Conservation (phyloP, 2,329 filamentous ascomycete genomes). For the Penicillium sp. region DNA sequence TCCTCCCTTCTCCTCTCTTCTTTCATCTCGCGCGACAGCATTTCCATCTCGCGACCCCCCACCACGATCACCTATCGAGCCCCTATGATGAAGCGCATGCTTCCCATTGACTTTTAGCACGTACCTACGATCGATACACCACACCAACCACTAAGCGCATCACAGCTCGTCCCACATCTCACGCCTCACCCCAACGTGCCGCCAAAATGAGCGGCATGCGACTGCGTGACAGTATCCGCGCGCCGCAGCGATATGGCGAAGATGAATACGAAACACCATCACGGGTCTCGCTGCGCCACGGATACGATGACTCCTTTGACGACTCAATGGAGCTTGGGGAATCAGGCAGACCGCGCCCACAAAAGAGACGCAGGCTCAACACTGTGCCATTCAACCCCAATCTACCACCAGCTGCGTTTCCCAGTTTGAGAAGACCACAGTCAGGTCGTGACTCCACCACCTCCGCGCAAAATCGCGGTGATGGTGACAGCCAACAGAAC, state of each 20-base stretch:
- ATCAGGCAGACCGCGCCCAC: not conserved
- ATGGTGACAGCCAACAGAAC: not conserved
- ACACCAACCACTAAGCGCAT: not conserved
- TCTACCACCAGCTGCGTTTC: slow-evolving; percentile 42
- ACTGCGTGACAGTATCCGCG: slow-evolving; percentile 30
- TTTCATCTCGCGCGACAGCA: not conserved
- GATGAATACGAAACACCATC: slow-evolving; percentile 13
- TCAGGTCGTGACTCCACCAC: not conserved
- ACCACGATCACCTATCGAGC: not conserved
- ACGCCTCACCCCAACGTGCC: not conserved
- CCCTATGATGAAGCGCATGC: not conserved
- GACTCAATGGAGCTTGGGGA: not conserved
- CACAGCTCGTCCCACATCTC: not conserved
- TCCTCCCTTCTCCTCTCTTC: not conserved
- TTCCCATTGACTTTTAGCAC: not conserved
- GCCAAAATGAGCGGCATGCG: slow-evolving; percentile 25
- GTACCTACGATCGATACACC: not conserved
- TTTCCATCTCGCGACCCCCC: not conserved
- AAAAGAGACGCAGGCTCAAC: not conserved
- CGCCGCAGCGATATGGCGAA: slow-evolving; percentile 30
- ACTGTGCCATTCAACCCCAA: slow-evolving; percentile 34
- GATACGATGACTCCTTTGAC: not conserved
- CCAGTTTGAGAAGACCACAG: slow-evolving; percentile 30
- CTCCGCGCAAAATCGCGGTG: not conserved
- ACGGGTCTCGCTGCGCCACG: not conserved